phyloP scores from a whole-genome alignment of 495 filamentous ascomycete species.

The Hyaloscypha variabilis region DNA sequence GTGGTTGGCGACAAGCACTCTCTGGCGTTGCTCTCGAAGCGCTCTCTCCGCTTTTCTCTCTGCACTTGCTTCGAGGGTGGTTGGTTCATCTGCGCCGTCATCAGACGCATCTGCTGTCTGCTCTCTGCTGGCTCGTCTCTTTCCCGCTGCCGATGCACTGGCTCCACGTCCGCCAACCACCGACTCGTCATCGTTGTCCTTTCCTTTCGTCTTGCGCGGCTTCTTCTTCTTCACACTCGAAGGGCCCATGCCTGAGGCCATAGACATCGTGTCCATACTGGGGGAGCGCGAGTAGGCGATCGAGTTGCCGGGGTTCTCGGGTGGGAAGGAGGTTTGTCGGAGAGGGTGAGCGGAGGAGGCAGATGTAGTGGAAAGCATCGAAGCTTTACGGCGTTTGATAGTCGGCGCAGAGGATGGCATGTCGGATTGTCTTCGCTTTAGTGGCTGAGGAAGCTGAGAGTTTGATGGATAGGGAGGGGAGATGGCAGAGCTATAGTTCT shows the following conservation, averaged over 20 bases:
- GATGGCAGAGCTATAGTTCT: slow-evolving; percentile 42
- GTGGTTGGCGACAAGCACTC: slow-evolving; percentile 66
- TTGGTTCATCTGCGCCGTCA: slow-evolving; percentile 65
- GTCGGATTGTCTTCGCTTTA: slow-evolving; percentile 63
- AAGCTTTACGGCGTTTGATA: slow-evolving; percentile 69
- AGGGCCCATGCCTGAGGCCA: slow-evolving; percentile 58
- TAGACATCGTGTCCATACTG: slow-evolving; percentile 64
- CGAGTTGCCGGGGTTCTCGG: slow-evolving; percentile 43
- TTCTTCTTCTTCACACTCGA: slow-evolving; percentile 58
- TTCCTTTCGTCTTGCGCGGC: slow-evolving; percentile 67
- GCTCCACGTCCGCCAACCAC: slow-evolving; percentile 50
- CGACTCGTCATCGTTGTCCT: slow-evolving; percentile 53
- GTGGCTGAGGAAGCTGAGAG: slow-evolving; percentile 51
- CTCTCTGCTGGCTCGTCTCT: slow-evolving; percentile 24
- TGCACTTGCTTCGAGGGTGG: slow-evolving; percentile 61
- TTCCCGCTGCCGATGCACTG: slow-evolving; percentile 49
- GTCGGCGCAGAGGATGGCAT: slow-evolving; percentile 42
- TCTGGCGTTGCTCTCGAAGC: slow-evolving; percentile 64
- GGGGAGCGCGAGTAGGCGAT: slow-evolving; percentile 61
- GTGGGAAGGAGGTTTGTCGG: slow-evolving; percentile 88
- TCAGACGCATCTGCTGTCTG: slow-evolving; percentile 57
- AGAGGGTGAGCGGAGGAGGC: slow-evolving; percentile 69
- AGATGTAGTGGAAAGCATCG: slow-evolving; percentile 49
- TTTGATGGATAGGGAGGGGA: slow-evolving; percentile 56
- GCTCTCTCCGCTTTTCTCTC: slow-evolving; percentile 67